Evolutionary conservation across 768 basidiomycete species (phyloP), one percentile per base, ranked within the genome.

Genomic region (Psilocybe cyanescens): DNA sequence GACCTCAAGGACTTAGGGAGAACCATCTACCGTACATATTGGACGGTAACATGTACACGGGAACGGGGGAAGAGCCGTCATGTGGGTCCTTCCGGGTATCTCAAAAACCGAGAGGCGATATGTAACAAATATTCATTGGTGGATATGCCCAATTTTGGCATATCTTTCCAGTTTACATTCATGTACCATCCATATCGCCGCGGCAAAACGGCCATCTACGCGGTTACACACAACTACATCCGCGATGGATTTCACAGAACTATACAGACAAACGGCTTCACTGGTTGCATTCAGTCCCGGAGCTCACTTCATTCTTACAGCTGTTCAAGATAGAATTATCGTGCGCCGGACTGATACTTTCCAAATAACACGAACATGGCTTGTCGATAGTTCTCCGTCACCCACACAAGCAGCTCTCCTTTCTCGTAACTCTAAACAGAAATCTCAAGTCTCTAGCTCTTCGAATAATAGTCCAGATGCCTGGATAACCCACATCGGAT

Each of bases 211-310:
- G 24, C 24, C 24, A 24, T 24, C 24, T 24, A 24, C 24, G 16
- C 45, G 16, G 45, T 46, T 16, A 46, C 19, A 11, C 6, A 16
- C 45, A 17, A n/a, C 41, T n/a, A 44, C 41, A 44, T 44, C n/a
- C 41, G 11, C 41, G 17, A 92, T 93, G 91, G 92, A 95, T 75
- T 94, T 94, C 69, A 94, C 93, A 17, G 91, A 94, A 71, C 82
- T 91, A 63, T 94, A 94, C 81, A 85, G 83, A 63, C 92, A 93
- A 52, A 83, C 91, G 4, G 74, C 78, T 7, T 81, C 75, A n/a
- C 83, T 92, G 46, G 91, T 92, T 61, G 72, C 81, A 16, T 95
- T 94, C 78, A 96, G 94, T 67, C 89, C 93, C 1, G 94, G 94
- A 12, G 86, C 91, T 0, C 91, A 95, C 60, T 94, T 95, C 69